Base-by-base conservation (phyloP, 2,329 filamentous ascomycete genomes). In the Colletotrichum sp. region DNA sequence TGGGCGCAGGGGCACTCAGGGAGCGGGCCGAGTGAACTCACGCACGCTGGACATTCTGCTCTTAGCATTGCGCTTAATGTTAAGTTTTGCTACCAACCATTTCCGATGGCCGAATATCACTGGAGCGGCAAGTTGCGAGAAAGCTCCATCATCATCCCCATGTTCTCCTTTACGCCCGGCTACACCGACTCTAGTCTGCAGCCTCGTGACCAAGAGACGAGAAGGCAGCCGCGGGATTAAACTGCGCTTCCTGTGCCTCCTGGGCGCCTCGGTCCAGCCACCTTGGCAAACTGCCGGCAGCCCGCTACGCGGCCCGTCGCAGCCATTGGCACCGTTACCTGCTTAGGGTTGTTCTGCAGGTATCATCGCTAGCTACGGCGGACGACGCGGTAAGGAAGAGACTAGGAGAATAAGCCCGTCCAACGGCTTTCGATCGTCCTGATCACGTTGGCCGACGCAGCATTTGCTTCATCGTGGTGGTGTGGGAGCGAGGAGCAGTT, bases 281-380 rank as follows among this genome's bases (percentile, higher is more conserved):
- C 8, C 66, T 73, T 61, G 70, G 70, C 70, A 55, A 73, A 70
- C 66, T 73, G 61, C 67, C 61, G 66, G 31, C 54, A 70, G 51
- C 54, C 59, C 70, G 27, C 27, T 38, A 61, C n/a, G 61, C 61
- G 59, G 18, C 51, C 61, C 27, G 54, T 66, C n/a, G 61, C 61
- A 66, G 18, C 51, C 61, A 61, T 61, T 43, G 54, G 38, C 38
- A 61, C 54, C 66, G 11, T 66, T 13, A 66, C 47, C 33, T 59
- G 11, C 36, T 27, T 31, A 62, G n/a, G 34, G n/a, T 43, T 13
- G 18, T 63, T 51, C 21, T 70, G 57, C 61, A 61, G 51, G 59
- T 55, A 61, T 57, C 38, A 62, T 62, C 15, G 27, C n/a, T 33
- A 21, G 47, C 51, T 54, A 38, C 18, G 36, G 61, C 6, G 31